Conservation (phyloP, 805 yeast species). For the Sugiyamaella floridensis region DNA sequence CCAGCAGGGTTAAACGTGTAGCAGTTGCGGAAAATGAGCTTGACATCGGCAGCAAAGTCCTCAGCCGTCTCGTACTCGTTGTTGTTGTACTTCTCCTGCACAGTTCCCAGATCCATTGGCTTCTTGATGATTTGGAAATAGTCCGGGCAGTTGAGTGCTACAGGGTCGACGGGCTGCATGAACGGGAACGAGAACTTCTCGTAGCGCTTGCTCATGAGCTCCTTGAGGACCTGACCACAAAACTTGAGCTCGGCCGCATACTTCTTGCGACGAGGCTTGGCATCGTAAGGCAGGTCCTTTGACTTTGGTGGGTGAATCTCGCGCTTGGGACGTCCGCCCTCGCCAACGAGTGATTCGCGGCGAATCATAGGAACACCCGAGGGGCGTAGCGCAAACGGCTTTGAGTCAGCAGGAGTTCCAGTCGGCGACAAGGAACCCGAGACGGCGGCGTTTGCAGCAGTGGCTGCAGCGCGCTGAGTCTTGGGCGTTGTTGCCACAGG, state of each 20-base stretch:
- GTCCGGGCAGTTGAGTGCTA: constrained; percentile 85
- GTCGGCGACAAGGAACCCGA: constrained; percentile 32
- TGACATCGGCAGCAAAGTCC: constrained; percentile 76
- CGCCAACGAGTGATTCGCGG: constrained; percentile 60
- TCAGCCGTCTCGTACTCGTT: constrained; percentile 86
- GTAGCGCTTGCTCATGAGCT: constrained; percentile 74
- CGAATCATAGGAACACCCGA: constrained; percentile 58
- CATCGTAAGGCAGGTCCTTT: constrained; percentile 86
- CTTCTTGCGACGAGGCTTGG: constrained; percentile 86
- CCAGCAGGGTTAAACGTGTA: constrained; percentile 93
- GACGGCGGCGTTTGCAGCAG: constrained; percentile 23
- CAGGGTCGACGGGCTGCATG: constrained; percentile 89
- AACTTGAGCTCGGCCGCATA: constrained; percentile 82
- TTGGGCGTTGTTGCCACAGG: constrained; percentile 24
- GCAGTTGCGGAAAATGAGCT: constrained; percentile 81
- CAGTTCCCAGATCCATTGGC: constrained; percentile 93
- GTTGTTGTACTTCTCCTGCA: constrained; percentile 70
- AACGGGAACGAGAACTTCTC: constrained; percentile 84
- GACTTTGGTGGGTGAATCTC: constrained; percentile 96
- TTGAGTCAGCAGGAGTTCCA: constrained; percentile 12
- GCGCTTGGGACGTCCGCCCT: constrained; percentile 80
- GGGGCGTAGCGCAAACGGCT: constrained; percentile 31
- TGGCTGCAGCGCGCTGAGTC: constrained; percentile 24
- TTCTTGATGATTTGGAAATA: constrained; percentile 78
- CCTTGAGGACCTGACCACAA: constrained; percentile 76